A percentile compares a stretch with the other conserved stretches of the same genome.
phyloP scores from a whole-genome alignment of 2,329 filamentous ascomycete species.

The Colletotrichum camelliae region DNA sequence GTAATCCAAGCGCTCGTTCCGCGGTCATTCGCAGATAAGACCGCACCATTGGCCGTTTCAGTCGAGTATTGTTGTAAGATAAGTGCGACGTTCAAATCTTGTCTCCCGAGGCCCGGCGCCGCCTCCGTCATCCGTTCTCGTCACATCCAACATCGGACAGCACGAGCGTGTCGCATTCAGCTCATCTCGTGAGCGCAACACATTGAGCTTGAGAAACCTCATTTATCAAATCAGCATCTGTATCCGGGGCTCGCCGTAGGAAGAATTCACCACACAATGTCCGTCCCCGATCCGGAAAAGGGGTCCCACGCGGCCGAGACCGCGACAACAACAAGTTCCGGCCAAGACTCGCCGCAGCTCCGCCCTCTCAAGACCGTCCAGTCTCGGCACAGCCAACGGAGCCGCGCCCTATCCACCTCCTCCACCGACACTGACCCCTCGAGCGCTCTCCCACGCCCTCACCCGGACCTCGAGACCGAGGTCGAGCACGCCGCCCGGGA shows the following conservation, averaged over 20 bases:
- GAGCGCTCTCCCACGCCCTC: slow-evolving; percentile 42
- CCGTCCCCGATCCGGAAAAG: slow-evolving; percentile 8
- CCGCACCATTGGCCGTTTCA: neutral
- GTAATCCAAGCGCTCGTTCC: neutral
- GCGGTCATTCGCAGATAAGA: neutral
- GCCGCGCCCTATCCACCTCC: neutral
- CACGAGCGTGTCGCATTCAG: neutral
- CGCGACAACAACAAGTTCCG: slow-evolving; percentile 3
- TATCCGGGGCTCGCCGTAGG: neutral
- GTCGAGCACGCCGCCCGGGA: slow-evolving; percentile 44
- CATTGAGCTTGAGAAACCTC: neutral
- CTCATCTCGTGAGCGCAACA: neutral
- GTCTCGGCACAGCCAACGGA: slow-evolving; percentile 15
- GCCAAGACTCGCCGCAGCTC: slow-evolving; percentile 15
- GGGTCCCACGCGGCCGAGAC: slow-evolving; percentile 7
- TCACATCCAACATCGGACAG: neutral
- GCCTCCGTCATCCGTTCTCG: neutral
- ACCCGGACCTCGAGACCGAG: slow-evolving; percentile 43
- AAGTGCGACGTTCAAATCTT: neutral
- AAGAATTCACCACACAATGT: neutral
- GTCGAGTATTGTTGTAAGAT: neutral
- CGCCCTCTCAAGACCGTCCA: neutral
- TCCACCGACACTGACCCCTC: slow-evolving; percentile 21
- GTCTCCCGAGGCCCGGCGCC: neutral
- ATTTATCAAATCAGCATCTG: neutral